These are phyloP conservation scores for Ascochyta viciae-villosae DNA, from an alignment of 2,329 filamentous ascomycete species.

Conservation along the genomic window DNA sequence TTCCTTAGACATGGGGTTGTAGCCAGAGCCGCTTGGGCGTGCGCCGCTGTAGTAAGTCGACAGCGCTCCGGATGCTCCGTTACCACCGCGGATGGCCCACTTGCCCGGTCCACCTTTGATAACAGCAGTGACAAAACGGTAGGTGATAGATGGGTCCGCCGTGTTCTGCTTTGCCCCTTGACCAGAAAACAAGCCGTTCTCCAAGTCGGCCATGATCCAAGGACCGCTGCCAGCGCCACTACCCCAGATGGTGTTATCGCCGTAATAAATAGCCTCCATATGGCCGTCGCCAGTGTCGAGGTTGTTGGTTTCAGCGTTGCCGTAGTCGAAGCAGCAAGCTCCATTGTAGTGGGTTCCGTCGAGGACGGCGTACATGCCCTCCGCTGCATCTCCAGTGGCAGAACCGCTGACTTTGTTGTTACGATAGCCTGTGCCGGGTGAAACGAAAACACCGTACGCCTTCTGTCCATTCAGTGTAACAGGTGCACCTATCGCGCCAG, in stretches of 20 bases:
- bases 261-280: slow-evolving; percentile 75
- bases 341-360: slow-evolving; percentile 67
- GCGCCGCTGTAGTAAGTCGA: slow-evolving; percentile 66
- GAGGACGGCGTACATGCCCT: slow-evolving; percentile 68
- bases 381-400: slow-evolving; percentile 62
- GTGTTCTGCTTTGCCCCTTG: slow-evolving; percentile 55
- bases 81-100: slow-evolving; percentile 67
- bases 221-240: slow-evolving; percentile 65
- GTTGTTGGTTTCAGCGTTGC: slow-evolving; percentile 52
- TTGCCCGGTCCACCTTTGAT: slow-evolving; percentile 64
- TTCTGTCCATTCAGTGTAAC: slow-evolving; percentile 67
- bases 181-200: slow-evolving; percentile 71
- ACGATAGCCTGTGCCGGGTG: slow-evolving; percentile 69
- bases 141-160: slow-evolving; percentile 59
- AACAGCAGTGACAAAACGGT: slow-evolving; percentile 64
- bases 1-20: slow-evolving; percentile 69
- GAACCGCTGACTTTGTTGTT: slow-evolving; percentile 62
- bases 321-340: slow-evolving; percentile 60
- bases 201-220: slow-evolving; percentile 74
- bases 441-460: slow-evolving; percentile 69
- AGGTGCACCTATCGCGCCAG: slow-evolving; percentile 66
- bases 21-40: slow-evolving; percentile 61
- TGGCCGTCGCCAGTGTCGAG: slow-evolving; percentile 64
- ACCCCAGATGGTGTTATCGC: slow-evolving; percentile 63
- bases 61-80: slow-evolving; percentile 62